Conservation (phyloP, 805 yeast genomes). For the Priceomyces melissophilus region DNA sequence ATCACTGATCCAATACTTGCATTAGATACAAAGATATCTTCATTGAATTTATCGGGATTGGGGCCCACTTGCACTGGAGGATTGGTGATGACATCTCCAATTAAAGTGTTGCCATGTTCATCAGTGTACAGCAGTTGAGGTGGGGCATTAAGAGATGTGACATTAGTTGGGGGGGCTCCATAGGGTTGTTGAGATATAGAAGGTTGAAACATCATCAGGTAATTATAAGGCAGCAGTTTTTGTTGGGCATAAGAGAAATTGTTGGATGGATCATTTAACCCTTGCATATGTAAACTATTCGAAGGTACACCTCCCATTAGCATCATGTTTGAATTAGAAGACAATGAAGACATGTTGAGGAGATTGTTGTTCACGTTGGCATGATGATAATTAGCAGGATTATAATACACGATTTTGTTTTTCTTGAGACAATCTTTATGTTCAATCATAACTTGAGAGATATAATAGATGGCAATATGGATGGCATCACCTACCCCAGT, state of each 20-base stretch:
- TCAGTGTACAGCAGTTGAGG: slow-evolving; percentile 37
- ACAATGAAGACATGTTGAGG: slow-evolving; percentile 15
- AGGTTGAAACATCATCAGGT: slow-evolving; percentile 41
- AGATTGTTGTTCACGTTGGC: slow-evolving; percentile 12
- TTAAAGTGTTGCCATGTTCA: slow-evolving; percentile 41
- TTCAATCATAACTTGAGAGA: slow-evolving; percentile 64
- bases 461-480: slow-evolving; percentile 75
- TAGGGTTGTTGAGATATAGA: slow-evolving; percentile 29
- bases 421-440: slow-evolving; percentile 52
- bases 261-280: slow-evolving; percentile 16
- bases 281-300: slow-evolving; percentile 16
- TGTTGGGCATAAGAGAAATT: slow-evolving; percentile 10
- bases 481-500: slow-evolving; percentile 84
- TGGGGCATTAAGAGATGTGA: slow-evolving; percentile 19
- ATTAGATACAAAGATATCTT: slow-evolving; percentile 73
- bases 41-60: slow-evolving; percentile 52
- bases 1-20: slow-evolving; percentile 79
- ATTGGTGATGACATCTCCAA: slow-evolving; percentile 42
- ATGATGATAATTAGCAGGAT: slow-evolving; percentile 48
- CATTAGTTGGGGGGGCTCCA: slow-evolving; percentile 15
- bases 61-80: slow-evolving; percentile 32
- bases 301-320: slow-evolving; percentile 14
- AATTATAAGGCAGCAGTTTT: slow-evolving; percentile 29
- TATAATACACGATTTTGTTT: slow-evolving; percentile 54
- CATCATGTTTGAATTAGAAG: slow-evolving; percentile 15